Conservation (phyloP, 805 yeast species). For the Saccharomycopsis fibuligera region DNA sequence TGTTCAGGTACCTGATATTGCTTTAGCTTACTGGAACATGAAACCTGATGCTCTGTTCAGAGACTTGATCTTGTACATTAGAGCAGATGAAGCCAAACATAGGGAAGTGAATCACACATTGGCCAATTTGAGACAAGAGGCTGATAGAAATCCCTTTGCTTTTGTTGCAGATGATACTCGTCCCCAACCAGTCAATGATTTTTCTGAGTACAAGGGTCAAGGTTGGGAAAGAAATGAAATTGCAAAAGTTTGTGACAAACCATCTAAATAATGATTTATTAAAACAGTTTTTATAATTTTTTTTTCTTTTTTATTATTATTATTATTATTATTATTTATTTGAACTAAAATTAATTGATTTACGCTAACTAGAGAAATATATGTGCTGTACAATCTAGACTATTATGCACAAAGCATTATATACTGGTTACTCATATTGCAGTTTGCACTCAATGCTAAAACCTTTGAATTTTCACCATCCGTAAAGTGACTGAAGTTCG, state of each 20-base stretch:
- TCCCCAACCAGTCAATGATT: conserved; percentile 28
- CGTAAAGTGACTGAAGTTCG: too few relatives aligned
- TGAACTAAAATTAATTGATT: neutral
- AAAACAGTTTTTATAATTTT: too few relatives aligned
- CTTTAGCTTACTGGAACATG: conserved; percentile 60
- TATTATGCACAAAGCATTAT: too few relatives aligned
- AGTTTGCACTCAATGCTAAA: too few relatives aligned
- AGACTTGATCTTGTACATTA: conserved; percentile 52
- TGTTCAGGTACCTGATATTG: conserved; percentile 48
- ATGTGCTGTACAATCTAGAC: too few relatives aligned
- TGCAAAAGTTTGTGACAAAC: conserved; percentile 18
- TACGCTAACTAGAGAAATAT: too few relatives aligned
- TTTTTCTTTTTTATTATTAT: too few relatives aligned
- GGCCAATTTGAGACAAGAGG: conserved; percentile 48
- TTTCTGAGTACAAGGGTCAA: conserved; percentile 25
- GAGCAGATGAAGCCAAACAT: conserved; percentile 77
- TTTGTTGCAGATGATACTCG: conserved; percentile 29
- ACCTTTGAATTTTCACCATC: too few relatives aligned
- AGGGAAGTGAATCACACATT: conserved; percentile 75
- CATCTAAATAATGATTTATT: neutral
- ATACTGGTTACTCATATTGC: too few relatives aligned
- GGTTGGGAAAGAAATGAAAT: conserved; percentile 33
- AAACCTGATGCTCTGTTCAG: conserved; percentile 43
- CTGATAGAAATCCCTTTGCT: conserved; percentile 67
- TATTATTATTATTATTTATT: too few relatives aligned